Base-by-base conservation (phyloP, 257 asterid genomes). In the Coffea canephora region DNA sequence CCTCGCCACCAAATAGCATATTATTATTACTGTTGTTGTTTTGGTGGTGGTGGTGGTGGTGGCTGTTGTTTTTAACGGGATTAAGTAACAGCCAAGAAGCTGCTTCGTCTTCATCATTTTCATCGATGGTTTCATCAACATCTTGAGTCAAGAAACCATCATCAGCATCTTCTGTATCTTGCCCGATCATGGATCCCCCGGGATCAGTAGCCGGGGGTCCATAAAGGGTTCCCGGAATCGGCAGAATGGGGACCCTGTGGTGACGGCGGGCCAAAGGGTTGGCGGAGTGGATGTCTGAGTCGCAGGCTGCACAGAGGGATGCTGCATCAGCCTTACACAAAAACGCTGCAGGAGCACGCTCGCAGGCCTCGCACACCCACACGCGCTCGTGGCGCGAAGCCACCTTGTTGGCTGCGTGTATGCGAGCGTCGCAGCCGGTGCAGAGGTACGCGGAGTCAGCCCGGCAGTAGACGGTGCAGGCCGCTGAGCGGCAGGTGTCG, bases 211-310 rank as follows among this genome's bases (percentile, higher is more conserved):
- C 78, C 27, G 81, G 79, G 54, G 83, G 78, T 27, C 88, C 81
- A 49, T 79, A 82, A 31, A 74, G 82, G 74, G 83, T 46, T 13
- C 80, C 85, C 3, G 89, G 82, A 64, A 88, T 79, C 2, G 91
- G 88, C 59, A 80, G 62, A 34, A 89, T 80, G 0, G 97, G 96
- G 69, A 92, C 90, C 46, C 98, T 93, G 88, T 90, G 94, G 90
- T 92, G 98, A 82, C 98, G 97, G 66, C 91, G 89, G 0, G 98
- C 94, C 57, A 94, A 87, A 8, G 98, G 96, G 78, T 94, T 92
- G 18, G 92, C 98, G 0, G 96, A 91, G 85, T 94, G 98, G 83
- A 94, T 87, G 18, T 92, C 91, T 13, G 91, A 73, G 70, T 94
- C 98, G 82, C 98, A 94, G 79, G 87, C 61, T 65, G 90, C 71